Evolutionary conservation across 148 eudicot species (phyloP), one percentile per base, ranked within the genome.

Genomic region (Vaccinium macrocarpon): DNA sequence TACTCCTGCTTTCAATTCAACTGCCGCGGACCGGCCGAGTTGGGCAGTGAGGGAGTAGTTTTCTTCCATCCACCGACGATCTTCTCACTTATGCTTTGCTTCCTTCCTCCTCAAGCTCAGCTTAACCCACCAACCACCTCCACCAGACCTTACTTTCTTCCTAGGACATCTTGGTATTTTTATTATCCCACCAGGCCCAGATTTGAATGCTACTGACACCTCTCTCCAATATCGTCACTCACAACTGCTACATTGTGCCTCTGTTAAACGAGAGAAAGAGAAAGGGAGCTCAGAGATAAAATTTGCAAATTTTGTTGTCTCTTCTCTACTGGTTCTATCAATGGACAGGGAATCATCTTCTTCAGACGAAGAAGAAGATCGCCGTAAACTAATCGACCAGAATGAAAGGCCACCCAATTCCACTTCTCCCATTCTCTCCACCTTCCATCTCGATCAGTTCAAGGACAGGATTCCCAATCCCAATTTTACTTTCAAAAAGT

Each of bases 351-450:
- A 84, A 29, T 49, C 15, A 53, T 86, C 88, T 82, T 92, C 89
- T 81, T 93, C 95, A 6, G 96, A 92, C 61, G 96, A 92, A 61
- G 98, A 94, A 75, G 95, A 93, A 56, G 96, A 94, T 84, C 88
- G 85, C 23, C 87, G 59, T 49, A 87, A 86, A 38, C 90, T 93
- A 74, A 90, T 95, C 51, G 78, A 61, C 48, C 90, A 86, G 72
- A 91, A 88, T 68, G 91, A 84, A 38, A 61, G 81, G 10, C 57
- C 56, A 62, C 68, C 71, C 64, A 55, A 51, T 12, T 46, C 32
- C 9, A 42, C 66, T 19, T 51, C 81, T 51, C 86, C 82, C 84
- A 86, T 86, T 18, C 83, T 79, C 75, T 85, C 98, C 50, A 57
- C 90, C 19, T 93, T 94, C 86, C 90, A 89, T 16, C 82, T 94